phyloP scores from a whole-genome alignment of 2,329 filamentous ascomycete genomes.

The Ophiostoma sp. region DNA sequence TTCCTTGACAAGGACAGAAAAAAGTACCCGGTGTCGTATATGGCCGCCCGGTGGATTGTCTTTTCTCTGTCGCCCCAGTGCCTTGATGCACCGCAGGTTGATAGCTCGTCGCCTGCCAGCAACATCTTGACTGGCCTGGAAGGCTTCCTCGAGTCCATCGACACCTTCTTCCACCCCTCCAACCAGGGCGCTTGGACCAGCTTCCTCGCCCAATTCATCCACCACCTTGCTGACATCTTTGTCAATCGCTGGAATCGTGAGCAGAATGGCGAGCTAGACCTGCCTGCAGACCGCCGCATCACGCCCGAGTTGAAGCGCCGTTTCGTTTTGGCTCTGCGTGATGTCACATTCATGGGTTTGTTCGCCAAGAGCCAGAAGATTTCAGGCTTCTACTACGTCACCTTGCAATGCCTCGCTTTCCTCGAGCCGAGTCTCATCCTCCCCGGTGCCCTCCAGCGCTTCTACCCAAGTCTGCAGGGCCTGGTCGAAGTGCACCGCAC shows the following conservation, averaged over 20 bases:
- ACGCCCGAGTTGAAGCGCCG: slow-evolving; percentile 76
- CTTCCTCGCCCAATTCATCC: slow-evolving; percentile 81
- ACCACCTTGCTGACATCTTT: slow-evolving; percentile 91
- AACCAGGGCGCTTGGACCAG: slow-evolving; percentile 91
- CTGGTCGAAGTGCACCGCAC: slow-evolving; percentile 96
- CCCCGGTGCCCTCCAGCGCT: slow-evolving; percentile 87
- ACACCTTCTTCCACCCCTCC: slow-evolving; percentile 98
- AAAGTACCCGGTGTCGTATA: slow-evolving; percentile 86
- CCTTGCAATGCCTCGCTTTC: slow-evolving; percentile 82
- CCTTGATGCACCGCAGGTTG: slow-evolving; percentile 46
- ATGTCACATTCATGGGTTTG: slow-evolving; percentile 96
- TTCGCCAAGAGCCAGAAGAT: slow-evolving; percentile 93
- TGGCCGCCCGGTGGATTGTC: slow-evolving; percentile 87
- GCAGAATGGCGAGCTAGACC: slow-evolving; percentile 82
- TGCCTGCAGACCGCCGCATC: slow-evolving; percentile 72
- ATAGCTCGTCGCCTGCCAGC: slow-evolving; percentile 41
- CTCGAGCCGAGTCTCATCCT: slow-evolving; percentile 88
- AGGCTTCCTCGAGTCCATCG: slow-evolving; percentile 86
- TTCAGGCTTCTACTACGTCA: slow-evolving; percentile 85
- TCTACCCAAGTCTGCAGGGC: slow-evolving; percentile 94
- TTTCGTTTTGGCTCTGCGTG: slow-evolving; percentile 81
- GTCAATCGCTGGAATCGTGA: slow-evolving; percentile 97
- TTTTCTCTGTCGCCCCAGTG: slow-evolving; percentile 87
- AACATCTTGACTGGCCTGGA: slow-evolving; percentile 83
- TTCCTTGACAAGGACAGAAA: slow-evolving; percentile 89